Base-by-base conservation (phyloP, 768 basidiomycete genomes). In the Leccinum subtestaceum region DNA sequence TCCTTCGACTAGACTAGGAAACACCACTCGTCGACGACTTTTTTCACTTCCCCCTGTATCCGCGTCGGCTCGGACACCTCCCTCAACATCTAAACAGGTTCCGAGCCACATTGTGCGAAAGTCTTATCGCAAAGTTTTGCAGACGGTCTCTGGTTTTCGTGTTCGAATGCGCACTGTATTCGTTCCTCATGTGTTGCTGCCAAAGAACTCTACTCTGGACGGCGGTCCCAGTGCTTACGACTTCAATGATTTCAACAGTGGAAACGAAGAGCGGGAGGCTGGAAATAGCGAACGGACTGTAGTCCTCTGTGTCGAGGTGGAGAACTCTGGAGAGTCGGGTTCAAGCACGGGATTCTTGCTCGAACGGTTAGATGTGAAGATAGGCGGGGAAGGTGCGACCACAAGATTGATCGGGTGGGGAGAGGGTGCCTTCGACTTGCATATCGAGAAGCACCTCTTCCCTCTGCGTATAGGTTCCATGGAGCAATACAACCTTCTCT, bases 121-220 rank as follows among this genome's bases (percentile, higher is more conserved):
- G 70, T 92, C 93, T 1, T 95, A 86, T 71, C 83, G 94, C 27
- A 88, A 89, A 66, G 87, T 89, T 1, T 74, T 97, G 17, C 80
- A 81, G 48, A 88, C 91, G 0, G 85, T 88, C 4, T 89, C 91
- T 27, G 94, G 93, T 4, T 89, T 97, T 72, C 82, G 86, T 21
- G 89, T 97, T 25, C 86, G 93, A 34, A 96, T 96, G 95, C 83
- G 93, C n/a, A 95, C 93, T 0, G 89, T 94, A 5, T 93, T 95
- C 63, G 86, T 95, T 11, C 95, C 95, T 0, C 88, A 92, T 63
- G 83, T 95, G 21, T 78, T 93, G 48, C 75, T 93, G 4, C 84
- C 85, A 2, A 80, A 80, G 58, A 59, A 55, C 17, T 49, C 64
- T 34, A 10, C 52, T 36, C 55, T 52, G 13, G 63, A 69, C 12